Percentiles rank a stretch among this genome's conserved stretches.
These are phyloP conservation scores for Mollisia scopiformis DNA, from an alignment of 2,329 filamentous ascomycete species.

Conservation along the genomic window DNA sequence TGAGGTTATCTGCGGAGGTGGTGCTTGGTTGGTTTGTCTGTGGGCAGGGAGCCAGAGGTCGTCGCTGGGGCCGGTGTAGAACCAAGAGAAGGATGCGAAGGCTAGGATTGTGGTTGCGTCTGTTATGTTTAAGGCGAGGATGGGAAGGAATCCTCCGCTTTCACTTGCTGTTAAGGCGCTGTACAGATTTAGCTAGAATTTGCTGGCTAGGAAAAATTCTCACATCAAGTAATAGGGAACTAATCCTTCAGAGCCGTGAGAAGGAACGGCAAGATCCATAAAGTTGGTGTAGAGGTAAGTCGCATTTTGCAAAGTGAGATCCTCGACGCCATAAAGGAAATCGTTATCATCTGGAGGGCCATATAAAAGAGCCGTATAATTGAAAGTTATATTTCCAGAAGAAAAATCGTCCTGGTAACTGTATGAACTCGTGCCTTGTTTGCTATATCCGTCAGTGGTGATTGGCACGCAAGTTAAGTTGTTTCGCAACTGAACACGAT, in stretches of 20 bases:
- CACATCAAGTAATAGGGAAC: too few species aligned
- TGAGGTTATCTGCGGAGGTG: background rate
- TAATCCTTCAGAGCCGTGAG: background rate
- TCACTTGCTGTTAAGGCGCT: background rate
- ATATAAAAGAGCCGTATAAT: background rate
- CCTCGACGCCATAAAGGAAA: background rate
- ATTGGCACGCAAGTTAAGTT: background rate
- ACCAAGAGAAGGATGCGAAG: background rate
- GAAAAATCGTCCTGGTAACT: background rate
- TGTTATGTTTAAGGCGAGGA: background rate
- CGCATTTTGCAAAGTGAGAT: background rate
- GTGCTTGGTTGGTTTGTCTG: background rate
- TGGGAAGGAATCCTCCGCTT: background rate
- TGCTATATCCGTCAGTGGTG: background rate
- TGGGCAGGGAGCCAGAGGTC: background rate
- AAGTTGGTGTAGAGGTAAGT: background rate
- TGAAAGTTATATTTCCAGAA: background rate
- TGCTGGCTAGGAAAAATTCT: too few species aligned
- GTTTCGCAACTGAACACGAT: background rate
- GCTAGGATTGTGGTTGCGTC: background rate
- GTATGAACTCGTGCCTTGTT: background rate
- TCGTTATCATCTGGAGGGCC: background rate
- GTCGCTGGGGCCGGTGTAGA: background rate
- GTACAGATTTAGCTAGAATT: too few species aligned
- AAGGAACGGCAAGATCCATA: background rate